A percentile compares a stretch with the other conserved stretches of the same genome.
phyloP scores from a whole-genome alignment of 495 filamentous ascomycete species.

The Hypoxylon cercidicola region DNA sequence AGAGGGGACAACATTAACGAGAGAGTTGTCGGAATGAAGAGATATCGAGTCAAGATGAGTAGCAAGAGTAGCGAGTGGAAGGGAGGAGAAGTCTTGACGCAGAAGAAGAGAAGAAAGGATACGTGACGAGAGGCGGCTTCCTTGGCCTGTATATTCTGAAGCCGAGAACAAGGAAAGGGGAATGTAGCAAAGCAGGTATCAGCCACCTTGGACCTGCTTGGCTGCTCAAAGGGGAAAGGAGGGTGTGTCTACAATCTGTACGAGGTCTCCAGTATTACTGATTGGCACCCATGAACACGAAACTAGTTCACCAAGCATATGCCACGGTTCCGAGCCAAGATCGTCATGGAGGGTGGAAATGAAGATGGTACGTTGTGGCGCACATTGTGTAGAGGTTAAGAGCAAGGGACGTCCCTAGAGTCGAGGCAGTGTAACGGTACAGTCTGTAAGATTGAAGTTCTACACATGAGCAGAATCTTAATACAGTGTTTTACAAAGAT shows the following conservation, averaged over 20 bases:
- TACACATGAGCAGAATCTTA: too few relatives aligned
- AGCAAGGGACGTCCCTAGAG: neutral
- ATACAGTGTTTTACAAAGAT: too few relatives aligned
- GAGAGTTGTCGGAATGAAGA: slow-evolving; percentile 48
- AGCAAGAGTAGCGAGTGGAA: slow-evolving; percentile 21
- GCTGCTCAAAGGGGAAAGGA: slow-evolving; percentile 23
- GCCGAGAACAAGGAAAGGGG: slow-evolving; percentile 33
- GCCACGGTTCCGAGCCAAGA: slow-evolving; percentile 6
- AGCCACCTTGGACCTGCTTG: slow-evolving; percentile 10
- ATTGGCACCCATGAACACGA: slow-evolving; percentile 9
- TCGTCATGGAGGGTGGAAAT: slow-evolving; percentile 15
- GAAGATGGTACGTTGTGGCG: slow-evolving; percentile 20
- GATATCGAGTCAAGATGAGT: slow-evolving; percentile 39
- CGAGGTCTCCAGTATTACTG: slow-evolving; percentile 2
- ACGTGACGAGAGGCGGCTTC: slow-evolving; percentile 21
- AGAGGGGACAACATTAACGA: slow-evolving; percentile 51
- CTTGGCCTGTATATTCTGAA: slow-evolving; percentile 28
- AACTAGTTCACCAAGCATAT: slow-evolving; percentile 2
- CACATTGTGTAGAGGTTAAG: slow-evolving; percentile 10
- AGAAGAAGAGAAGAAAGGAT: slow-evolving; percentile 33
- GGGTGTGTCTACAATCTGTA: slow-evolving; percentile 34
- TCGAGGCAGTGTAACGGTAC: too few relatives aligned
- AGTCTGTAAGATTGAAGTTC: neutral
- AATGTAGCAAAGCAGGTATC: slow-evolving; percentile 26
- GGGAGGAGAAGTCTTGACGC: slow-evolving; percentile 22